Conservation (phyloP, 148 eudicot species). For the Persicaria maculosa region DNA sequence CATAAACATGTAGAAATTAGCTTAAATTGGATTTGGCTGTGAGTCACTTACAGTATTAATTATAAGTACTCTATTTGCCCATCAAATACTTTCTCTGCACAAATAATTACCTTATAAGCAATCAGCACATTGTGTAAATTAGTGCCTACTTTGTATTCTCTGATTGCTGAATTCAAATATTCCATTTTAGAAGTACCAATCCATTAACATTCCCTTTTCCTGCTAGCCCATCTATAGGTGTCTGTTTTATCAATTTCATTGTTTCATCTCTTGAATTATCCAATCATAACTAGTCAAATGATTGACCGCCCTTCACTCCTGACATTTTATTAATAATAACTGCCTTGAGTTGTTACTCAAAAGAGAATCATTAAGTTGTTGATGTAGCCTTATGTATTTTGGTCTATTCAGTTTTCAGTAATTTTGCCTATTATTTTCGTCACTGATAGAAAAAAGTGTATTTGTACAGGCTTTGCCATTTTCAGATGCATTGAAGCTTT, state of each 20-base stretch:
- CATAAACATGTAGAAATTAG: neutral
- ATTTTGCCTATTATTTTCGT: neutral
- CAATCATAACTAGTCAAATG: neutral
- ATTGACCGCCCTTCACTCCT: neutral
- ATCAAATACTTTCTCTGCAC: no score
- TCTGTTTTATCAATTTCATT: neutral
- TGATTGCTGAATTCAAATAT: neutral
- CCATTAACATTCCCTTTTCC: neutral
- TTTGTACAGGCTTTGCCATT: slow-evolving; percentile 81
- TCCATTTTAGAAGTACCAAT: neutral
- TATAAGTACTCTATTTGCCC: no score
- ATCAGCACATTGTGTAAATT: no score
- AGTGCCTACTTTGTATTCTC: neutral
- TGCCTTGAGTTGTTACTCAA: neutral
- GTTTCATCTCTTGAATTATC: neutral
- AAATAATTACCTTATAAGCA: no score
- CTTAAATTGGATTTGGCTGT: neutral
- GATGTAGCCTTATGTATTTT: neutral
- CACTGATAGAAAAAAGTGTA: neutral
- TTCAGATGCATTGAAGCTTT: slow-evolving; percentile 85
- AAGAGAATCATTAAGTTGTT: neutral
- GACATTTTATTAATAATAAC: neutral
- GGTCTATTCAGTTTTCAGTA: neutral
- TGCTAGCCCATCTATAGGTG: neutral
- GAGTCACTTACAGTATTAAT: no score